Base-by-base conservation (phyloP, 225 moss, liverwort and hornwort genomes). In the Polytrichum formosum region DNA sequence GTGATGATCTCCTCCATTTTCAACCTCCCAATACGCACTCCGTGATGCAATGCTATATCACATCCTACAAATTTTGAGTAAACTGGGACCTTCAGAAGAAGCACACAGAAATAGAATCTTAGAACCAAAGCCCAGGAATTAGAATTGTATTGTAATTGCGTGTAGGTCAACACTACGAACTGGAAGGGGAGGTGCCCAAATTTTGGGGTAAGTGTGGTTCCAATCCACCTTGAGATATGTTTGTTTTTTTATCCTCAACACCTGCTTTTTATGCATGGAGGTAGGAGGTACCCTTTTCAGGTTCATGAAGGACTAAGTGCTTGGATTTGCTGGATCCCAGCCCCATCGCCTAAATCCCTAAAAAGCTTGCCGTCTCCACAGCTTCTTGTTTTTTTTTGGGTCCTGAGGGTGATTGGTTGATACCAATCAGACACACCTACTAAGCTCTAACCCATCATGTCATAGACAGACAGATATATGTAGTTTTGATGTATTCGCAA, bases 271-370 rank as follows among this genome's bases (percentile, higher is more conserved):
- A 20, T 58, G 58, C 58, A 58, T 63, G 61, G 33, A 61, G 68
- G 54, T 31, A 31, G 61, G 64, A 75, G 8, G 25, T 31, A 69
- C 69, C 59, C 55, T 33, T 68, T 64, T 60, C 22, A 33, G 31
- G 54, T 68, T 75, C 53, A 7, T 25, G 46, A 63, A 31, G 55
- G 66, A 64, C 53, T 31, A 68, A 35, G 63, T 46, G 61, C 56
- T 64, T 70, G 53, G 31, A 28, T 63, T 46, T 77, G 67, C 74
- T 59, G 21, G 53, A 77, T 71, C 74, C 53, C 56, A 74, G 59
- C 18, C 81, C 81, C 71, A 67, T 74, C 65, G 53, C 23, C 68
- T 58, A 58, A 58, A 20, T 20, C 20, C 20, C 6, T 58, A 22
- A 20, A 23, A 58, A 58, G 20, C 21, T 58, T 28, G 23, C 62